Evolutionary conservation across 2,329 filamentous ascomycete species (phyloP).

Genomic region (Scedosporium apiospermum): DNA sequence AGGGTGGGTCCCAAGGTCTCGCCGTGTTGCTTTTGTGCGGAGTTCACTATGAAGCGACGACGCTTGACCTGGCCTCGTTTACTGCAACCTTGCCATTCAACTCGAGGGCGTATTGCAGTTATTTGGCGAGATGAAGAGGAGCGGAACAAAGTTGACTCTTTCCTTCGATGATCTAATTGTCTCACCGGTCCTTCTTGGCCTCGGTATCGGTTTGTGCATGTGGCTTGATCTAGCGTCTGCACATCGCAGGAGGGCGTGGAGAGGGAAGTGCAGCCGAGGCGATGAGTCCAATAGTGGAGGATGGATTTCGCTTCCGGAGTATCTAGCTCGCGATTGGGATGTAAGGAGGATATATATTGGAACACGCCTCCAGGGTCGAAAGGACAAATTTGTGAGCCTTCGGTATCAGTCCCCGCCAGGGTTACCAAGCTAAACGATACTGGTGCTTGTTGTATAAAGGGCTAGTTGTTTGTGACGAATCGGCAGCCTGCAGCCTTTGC

Average conservation of each 20-base stretch:
- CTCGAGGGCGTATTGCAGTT: not conserved
- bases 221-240: not conserved
- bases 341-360: not conserved
- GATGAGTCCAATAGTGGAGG: not conserved
- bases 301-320: not conserved
- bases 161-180: not conserved
- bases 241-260: not conserved
- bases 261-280: not conserved
- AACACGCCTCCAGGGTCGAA: not conserved
- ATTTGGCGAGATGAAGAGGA: not conserved
- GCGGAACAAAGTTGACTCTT: not conserved
- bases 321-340: too few relatives aligned
- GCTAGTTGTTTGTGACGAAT: not conserved
- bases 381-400: not conserved
- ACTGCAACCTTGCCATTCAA: not conserved
- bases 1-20: not conserved
- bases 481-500: conserved; percentile 4
- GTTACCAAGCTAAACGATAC: not conserved
- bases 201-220: not conserved
- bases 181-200: not conserved
- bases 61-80: not conserved
- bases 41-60: not conserved
- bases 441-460: not conserved
- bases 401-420: not conserved
- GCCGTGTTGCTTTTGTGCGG: not conserved